phyloP scores from a whole-genome alignment of 768 basidiomycete species.

The Pulveroboletus sp. region DNA sequence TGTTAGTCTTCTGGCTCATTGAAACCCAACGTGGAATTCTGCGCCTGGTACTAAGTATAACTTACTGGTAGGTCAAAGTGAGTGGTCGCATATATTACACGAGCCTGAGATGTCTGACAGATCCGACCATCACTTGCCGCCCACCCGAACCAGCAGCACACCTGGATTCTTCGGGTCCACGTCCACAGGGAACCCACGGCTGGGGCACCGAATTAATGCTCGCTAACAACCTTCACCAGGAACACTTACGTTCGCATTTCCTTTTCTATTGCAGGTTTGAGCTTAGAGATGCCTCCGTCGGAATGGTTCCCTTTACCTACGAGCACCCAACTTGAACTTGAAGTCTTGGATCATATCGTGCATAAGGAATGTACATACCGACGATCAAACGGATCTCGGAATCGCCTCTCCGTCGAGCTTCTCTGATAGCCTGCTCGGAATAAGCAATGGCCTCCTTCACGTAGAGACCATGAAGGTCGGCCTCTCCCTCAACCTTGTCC shows the following conservation, averaged over 20 bases:
- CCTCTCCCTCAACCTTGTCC: conserved; percentile 63
- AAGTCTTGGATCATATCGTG: neutral
- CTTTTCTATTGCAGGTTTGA: conserved; percentile 87
- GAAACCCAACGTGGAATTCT: no score
- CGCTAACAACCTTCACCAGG: neutral
- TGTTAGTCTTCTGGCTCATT: no score
- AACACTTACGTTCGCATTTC: conserved; percentile 65
- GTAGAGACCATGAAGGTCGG: conserved; percentile 90
- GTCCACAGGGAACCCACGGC: conserved; percentile 65
- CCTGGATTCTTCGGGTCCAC: conserved; percentile 80
- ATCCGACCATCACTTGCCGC: neutral
- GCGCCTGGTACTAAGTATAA: no score
- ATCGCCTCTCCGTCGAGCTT: conserved; percentile 59
- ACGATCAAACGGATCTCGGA: conserved; percentile 76
- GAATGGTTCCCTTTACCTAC: conserved; percentile 89
- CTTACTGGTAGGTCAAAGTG: no score
- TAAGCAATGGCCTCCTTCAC: conserved; percentile 84
- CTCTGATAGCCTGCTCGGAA: conserved; percentile 64
- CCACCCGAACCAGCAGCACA: conserved; percentile 66
- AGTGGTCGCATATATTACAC: neutral
- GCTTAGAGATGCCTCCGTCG: conserved; percentile 66
- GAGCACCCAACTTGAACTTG: neutral
- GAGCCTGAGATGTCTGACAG: neutral
- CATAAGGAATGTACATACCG: conserved; percentile 44
- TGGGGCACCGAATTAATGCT: conserved; percentile 27